These are phyloP conservation scores for Paspalum vaginatum DNA, from an alignment of 176 grass and related monocot species.

Conservation along the genomic window DNA sequence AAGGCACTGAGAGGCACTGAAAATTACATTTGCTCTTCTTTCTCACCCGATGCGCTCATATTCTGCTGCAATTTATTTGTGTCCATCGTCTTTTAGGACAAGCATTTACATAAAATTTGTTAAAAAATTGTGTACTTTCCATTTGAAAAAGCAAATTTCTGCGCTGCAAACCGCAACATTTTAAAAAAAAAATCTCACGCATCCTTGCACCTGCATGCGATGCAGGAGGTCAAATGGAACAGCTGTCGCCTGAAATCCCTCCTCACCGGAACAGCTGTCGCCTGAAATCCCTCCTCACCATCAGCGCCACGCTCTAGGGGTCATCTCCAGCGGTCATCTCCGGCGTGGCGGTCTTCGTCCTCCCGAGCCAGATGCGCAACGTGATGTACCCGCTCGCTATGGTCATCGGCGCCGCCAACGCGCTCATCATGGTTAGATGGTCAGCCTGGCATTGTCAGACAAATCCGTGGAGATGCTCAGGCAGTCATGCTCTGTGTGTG, in stretches of 20 bases:
- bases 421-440: constrained; percentile 59
- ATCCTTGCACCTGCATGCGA: background rate
- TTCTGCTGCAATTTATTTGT: constrained; percentile 74
- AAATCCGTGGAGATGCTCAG: background rate
- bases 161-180: background rate
- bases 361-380: constrained; percentile 62
- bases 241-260: constrained; percentile 59
- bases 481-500: background rate
- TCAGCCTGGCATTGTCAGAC: too few relatives aligned
- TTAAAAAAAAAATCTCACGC: background rate
- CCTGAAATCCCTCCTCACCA: constrained; percentile 57
- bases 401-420: constrained; percentile 65
- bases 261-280: constrained; percentile 57
- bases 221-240: constrained; percentile 75
- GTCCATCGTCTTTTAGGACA: constrained; percentile 61
- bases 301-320: constrained; percentile 75
- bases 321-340: too few relatives aligned
- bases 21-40: background rate
- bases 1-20: background rate
- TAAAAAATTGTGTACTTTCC: too few relatives aligned
- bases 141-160: too few relatives aligned
- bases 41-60: constrained; percentile 53
- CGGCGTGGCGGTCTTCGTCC: constrained; percentile 57
- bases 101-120: background rate
- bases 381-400: constrained; percentile 71